Evolutionary conservation across 305 asterid species (phyloP), one percentile per base, ranked within the genome.

Genomic region (Fraxinus latifolia): DNA sequence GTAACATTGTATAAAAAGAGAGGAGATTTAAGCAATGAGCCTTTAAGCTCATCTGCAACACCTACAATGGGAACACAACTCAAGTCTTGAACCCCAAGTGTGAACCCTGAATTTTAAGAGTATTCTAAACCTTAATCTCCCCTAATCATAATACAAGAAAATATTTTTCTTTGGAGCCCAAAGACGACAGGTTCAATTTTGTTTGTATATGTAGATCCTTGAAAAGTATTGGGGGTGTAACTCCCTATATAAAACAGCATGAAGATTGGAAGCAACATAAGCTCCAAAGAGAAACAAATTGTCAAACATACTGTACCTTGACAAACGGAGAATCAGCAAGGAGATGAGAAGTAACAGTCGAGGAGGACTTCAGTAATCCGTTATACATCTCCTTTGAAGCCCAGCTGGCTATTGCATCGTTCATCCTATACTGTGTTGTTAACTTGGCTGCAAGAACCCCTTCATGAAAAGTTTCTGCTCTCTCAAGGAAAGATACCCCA

Each of bases 361-460:
- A 80, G 77, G 97, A 90, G 73, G 99, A 95, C 83, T 88, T 83
- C 86, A 95, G 85, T 47, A 85, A 80, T 79, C 97, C 99, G 80
- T 87, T 89, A 85, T 95, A 95, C 99, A 94, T 95, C 89, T 95
- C 99, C 88, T 94, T 95, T 36, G 99, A 95, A 84, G 97, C 99
- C 99, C 99, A 95, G 90, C 96, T 91, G 75, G 99, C 95, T 80
- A 95, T 95, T 60, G 97, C 94, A 82, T 94, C 89, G 58, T 95
- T 90, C 99, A 95, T 95, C 87, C 99, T 87, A 79, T 90, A 94
- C 85, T 95, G 99, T 68, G 88, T 91, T 0, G 84, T 90, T 80
- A 95, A 87, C 88, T 85, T 91, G 65, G 97, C 92, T 21, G 93
- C 82, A 82, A 94, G 89, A 90, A 88, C 78, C 80, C 93, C 97